A percentile compares a stretch with the other conserved stretches of the same genome.
Conservation (phyloP, 805 yeast genomes). For the Ogataea glucozyma region DNA sequence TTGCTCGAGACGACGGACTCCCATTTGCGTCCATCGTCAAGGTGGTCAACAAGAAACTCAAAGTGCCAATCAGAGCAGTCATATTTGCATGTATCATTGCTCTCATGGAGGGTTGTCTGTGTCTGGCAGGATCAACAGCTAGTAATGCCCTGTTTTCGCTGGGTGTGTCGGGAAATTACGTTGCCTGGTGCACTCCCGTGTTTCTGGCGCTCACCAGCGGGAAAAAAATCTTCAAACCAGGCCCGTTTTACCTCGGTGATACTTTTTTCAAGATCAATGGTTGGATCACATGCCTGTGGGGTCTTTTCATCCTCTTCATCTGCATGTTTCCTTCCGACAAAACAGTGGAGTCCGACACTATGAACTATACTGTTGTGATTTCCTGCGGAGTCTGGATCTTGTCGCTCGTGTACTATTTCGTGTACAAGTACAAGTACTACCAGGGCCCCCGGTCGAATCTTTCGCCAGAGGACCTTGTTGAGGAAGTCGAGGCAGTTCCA, state of each 20-base stretch:
- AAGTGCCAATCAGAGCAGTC: constrained; percentile 68
- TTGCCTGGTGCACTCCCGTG: constrained; percentile 65
- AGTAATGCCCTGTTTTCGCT: constrained; percentile 69
- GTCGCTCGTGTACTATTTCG: constrained; percentile 49
- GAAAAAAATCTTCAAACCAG: constrained; percentile 55
- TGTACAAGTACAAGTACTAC: constrained; percentile 53
- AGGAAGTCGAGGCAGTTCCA: constrained; percentile 5
- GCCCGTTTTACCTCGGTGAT: constrained; percentile 64
- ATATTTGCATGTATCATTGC: constrained; percentile 50
- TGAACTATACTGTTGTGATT: constrained; percentile 73
- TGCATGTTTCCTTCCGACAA: constrained; percentile 59
- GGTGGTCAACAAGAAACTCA: constrained; percentile 52
- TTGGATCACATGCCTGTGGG: constrained; percentile 49
- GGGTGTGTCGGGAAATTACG: constrained; percentile 59
- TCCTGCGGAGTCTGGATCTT: constrained; percentile 61
- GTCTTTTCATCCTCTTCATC: constrained; percentile 52
- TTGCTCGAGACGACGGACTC: constrained; percentile 74
- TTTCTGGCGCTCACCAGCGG: constrained; percentile 53
- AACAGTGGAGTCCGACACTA: constrained; percentile 44
- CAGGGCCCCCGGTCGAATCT: constrained; percentile 48
- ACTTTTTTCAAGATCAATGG: constrained; percentile 45
- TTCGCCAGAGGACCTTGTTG: constrained; percentile 17
- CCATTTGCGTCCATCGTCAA: constrained; percentile 60
- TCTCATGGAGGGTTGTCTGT: constrained; percentile 54
- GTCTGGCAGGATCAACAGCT: constrained; percentile 59